Evolutionary conservation across 371 early-diverging fungal genomes (phyloP), one percentile per base, ranked within the genome.

Genomic region (Synchytrium microbalum): DNA sequence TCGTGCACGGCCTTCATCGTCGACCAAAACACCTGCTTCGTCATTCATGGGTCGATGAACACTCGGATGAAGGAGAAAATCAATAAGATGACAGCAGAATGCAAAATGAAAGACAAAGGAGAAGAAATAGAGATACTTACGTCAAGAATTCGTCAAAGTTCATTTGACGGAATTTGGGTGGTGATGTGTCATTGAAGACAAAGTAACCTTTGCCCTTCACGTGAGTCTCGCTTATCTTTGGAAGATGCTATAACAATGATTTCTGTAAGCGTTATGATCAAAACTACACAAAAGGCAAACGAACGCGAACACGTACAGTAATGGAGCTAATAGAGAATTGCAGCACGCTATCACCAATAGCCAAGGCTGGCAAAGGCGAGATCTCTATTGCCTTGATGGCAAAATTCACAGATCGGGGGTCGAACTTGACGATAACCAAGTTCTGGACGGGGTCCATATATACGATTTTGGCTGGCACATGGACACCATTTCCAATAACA

Each of bases 401-500:
- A 23, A 68, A 54, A 1, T 59, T 64, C 5, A 61, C 65, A 5
- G 56, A 13, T 5, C 24, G 13, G 51, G 54, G 24, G 32, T 65
- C 65, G 31, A 58, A 65, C 23, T 28, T 24, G 23, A 65, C 13
- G 27, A 60, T 55, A 8, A 58, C 67, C 16, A 31, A 3, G 3
- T 66, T 67, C 1, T 64, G 64, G 58, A 58, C 13, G 5, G 67
- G 67, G 24, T 66, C 28, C 24, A 54, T 83, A 75, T 86, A 87
- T 0, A 84, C 66, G 0, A 89, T 69, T 1, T 75, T 67, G 3
- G 82, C 91, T 0, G 86, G 79, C 31, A 90, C 71, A 31, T 83
- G 84, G 38, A 89, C 63, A 24, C 79, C 76, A 61, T 84, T 80
- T 58, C 82, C 85, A 66, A 92, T 85, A 1, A 89, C 89, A 55